These are phyloP conservation scores for Bertia moriformis DNA, from an alignment of 2,329 filamentous ascomycete genomes.

Conservation along the genomic window DNA sequence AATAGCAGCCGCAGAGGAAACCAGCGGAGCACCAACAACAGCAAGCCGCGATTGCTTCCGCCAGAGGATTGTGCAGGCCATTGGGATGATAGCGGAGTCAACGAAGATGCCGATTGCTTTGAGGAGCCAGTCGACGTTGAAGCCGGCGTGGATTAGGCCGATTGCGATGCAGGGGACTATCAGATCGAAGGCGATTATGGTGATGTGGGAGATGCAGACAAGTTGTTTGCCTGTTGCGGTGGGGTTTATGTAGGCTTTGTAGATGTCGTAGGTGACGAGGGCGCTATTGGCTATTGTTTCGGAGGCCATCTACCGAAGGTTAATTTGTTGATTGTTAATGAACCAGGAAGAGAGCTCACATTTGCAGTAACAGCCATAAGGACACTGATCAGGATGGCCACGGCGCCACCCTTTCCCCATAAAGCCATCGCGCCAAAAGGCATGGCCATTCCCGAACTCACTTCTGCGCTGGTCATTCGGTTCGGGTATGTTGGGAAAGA, in stretches of 20 bases:
- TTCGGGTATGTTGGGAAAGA: constrained; percentile 7
- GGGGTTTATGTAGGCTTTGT: constrained; percentile 13
- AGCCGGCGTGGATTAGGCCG: constrained; percentile 18
- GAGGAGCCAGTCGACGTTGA: constrained; percentile 7
- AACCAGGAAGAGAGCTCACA: too few species aligned
- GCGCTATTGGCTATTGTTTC: constrained; percentile 14
- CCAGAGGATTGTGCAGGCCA: constrained; percentile 14
- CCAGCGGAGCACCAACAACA: constrained; percentile 8
- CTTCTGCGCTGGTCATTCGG: constrained; percentile 7
- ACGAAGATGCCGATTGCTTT: constrained; percentile 10
- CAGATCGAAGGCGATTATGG: constrained; percentile 14
- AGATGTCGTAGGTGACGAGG: constrained; percentile 13
- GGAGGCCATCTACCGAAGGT: constrained; percentile 6
- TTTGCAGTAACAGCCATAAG: constrained; percentile 25
- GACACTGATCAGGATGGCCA: constrained; percentile 15
- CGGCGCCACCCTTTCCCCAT: constrained; percentile 10
- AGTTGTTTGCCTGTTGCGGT: constrained; percentile 8
- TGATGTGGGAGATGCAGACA: constrained; percentile 8
- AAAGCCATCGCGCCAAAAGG: constrained; percentile 13
- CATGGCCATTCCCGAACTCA: constrained; percentile 10
- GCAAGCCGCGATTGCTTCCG: constrained; percentile 10
- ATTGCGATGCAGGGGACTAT: constrained; percentile 15
- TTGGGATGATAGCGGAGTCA: constrained; percentile 11
- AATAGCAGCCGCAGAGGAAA: constrained; percentile 7
- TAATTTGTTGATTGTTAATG: constrained; percentile 1